Base-by-base conservation (phyloP, 2,329 filamentous ascomycete species). In the Escovopsis sp. region DNA sequence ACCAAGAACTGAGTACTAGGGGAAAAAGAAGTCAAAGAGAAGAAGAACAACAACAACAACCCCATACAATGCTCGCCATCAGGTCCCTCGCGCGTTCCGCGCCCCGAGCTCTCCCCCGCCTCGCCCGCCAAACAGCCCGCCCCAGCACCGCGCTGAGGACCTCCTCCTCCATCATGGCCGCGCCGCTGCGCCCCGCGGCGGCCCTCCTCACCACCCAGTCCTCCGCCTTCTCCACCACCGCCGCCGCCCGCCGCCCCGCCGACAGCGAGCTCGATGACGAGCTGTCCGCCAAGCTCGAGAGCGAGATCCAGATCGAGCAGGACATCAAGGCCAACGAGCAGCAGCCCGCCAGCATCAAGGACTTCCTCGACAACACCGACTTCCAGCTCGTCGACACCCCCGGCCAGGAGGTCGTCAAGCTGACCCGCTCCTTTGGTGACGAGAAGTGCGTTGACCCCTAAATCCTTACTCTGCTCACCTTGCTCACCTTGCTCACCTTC, bases 331-430 rank as follows among this genome's bases (percentile, higher is more conserved):
- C 78, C 45, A 68, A 72, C 41, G 74, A 83, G 50, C 72, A 81
- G 44, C 62, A 81, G 45, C 79, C 85, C 28, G 69, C 76, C 43
- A 82, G 78, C 56, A 72, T 94, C 57, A 79, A 85, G 62, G 83
- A 90, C 56, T 94, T 92, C 61, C 62, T 94, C 33, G 76, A 88
- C 53, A 88, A 84, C 63, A 78, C 79, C 52, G 72, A 79, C 28
- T 98, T 86, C 60, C 69, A 88, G 68, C 70, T 90, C 41, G 67
- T 83, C 51, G 90, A 98, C 59, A 74, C 69, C 23, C 68, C 79
- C 19, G 90, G 90, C 42, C 72, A 85, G 58, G 83, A 96, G 63
- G 85, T 94, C 48, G 82, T 98, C 46, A 69, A 80, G 51, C 70
- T 98, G 45, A 80, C 76, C 41, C 80, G 87, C 52, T 79, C 72